These are phyloP conservation scores for Rhodotorula graminis DNA, from an alignment of 768 basidiomycete species.

Conservation along the genomic window DNA sequence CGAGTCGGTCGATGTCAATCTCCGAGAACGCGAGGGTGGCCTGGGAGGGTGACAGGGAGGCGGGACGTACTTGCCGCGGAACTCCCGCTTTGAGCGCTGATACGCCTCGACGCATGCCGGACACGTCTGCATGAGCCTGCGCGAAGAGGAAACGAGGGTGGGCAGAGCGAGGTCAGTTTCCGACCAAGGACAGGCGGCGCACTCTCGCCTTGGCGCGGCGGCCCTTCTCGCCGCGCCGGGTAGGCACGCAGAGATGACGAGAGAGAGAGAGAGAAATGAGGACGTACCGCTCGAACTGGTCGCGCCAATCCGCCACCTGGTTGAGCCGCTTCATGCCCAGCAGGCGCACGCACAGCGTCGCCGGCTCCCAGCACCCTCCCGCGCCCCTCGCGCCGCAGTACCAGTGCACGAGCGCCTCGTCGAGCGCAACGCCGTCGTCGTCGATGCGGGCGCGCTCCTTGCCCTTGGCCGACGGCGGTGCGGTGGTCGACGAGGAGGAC, in stretches of 20 bases:
- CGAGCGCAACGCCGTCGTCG: conserved; percentile 4
- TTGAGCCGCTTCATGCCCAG: conserved; percentile 64
- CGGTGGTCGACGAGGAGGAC: neutral
- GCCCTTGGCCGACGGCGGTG: neutral
- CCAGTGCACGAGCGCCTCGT: conserved; percentile 57
- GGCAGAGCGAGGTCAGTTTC: too few relatives aligned
- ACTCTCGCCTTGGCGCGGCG: too few relatives aligned
- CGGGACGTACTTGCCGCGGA: conserved; percentile 59
- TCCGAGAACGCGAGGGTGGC: too few relatives aligned
- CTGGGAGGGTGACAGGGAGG: too few relatives aligned
- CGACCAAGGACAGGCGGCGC: too few relatives aligned
- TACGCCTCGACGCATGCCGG: conserved; percentile 65
- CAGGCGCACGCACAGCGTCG: conserved; percentile 74
- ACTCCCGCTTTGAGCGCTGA: conserved; percentile 60
- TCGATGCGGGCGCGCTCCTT: conserved; percentile 9
- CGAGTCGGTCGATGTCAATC: too few relatives aligned
- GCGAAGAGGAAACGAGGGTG: conserved; percentile 42
- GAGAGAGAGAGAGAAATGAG: too few relatives aligned
- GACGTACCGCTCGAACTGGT: conserved; percentile 43
- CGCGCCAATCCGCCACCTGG: conserved; percentile 62
- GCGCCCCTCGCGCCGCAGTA: conserved; percentile 65
- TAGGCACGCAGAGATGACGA: too few relatives aligned
- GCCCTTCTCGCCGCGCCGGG: too few relatives aligned
- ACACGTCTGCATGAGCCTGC: conserved; percentile 60
- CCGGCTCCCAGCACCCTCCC: conserved; percentile 58